These are phyloP conservation scores for Talaromyces verruculosus DNA, from an alignment of 2,329 filamentous ascomycete species.

Conservation along the genomic window DNA sequence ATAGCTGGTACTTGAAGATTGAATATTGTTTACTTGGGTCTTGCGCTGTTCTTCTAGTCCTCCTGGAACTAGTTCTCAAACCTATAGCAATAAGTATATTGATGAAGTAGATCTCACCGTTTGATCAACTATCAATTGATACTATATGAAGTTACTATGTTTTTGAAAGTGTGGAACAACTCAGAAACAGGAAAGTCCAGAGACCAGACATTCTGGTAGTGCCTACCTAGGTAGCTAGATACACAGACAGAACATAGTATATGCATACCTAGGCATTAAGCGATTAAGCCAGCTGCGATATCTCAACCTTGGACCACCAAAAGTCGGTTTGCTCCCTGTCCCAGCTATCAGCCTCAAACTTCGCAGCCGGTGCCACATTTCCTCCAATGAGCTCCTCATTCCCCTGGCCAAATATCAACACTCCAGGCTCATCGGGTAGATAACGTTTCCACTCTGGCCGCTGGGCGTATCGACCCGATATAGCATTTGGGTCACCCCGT, in stretches of 20 bases:
- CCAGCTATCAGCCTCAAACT: conserved; percentile 46
- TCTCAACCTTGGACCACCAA: conserved; percentile 42
- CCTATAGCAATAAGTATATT: no score
- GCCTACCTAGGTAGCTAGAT: neutral
- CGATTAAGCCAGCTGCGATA: conserved; percentile 28
- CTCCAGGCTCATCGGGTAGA: conserved; percentile 29
- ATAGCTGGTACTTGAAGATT: no score
- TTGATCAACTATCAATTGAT: no score
- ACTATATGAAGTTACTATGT: neutral
- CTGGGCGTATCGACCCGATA: conserved; percentile 29
- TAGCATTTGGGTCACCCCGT: conserved; percentile 47
- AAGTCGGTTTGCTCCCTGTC: conserved; percentile 48
- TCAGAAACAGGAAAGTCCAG: neutral
- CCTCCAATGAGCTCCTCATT: conserved; percentile 54
- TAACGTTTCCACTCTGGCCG: conserved; percentile 43
- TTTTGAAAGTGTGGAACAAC: neutral
- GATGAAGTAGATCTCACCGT: no score
- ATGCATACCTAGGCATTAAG: neutral
- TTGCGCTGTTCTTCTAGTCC: no score
- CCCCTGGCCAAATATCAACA: conserved; percentile 50
- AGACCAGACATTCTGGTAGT: neutral
- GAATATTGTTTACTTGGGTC: no score
- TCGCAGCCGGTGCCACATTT: conserved; percentile 39
- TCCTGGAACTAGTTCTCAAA: no score
- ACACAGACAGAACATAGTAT: neutral